These are phyloP conservation scores for Oryza brachyantha DNA, from an alignment of 176 grass and related monocot species.

Conservation along the genomic window DNA sequence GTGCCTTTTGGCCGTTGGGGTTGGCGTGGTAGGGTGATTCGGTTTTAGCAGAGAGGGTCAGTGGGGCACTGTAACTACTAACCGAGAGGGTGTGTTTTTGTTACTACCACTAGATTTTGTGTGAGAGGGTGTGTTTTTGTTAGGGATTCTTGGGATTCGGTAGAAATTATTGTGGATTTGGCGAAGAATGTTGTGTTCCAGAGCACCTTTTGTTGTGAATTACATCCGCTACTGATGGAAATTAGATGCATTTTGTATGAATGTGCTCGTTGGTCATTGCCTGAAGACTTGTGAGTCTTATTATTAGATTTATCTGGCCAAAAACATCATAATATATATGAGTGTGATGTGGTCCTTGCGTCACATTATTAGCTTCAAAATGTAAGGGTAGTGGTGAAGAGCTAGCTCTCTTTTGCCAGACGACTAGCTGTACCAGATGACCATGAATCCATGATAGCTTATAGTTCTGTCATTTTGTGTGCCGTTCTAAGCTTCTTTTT, in stretches of 20 bases:
- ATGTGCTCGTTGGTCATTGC: background rate
- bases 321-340: background rate
- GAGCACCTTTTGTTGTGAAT: background rate
- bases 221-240: background rate
- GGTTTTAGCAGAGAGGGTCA: background rate
- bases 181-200: conserved; percentile 3
- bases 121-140: background rate
- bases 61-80: background rate
- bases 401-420: background rate
- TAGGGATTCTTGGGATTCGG: background rate
- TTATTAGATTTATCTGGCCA: conserved; percentile 4
- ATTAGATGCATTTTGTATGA: background rate
- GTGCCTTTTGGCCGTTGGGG: background rate
- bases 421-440: background rate
- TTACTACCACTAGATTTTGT: conserved; percentile 19
- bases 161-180: background rate
- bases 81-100: background rate
- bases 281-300: background rate
- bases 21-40: background rate
- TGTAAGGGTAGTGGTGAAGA: background rate
- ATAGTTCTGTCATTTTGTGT: background rate
- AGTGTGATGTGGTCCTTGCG: background rate
- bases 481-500: background rate
- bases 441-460: background rate
- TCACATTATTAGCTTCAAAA: background rate